Evolutionary conservation across 495 filamentous ascomycete species (phyloP), one percentile per base, ranked within the genome.

Genomic region (Aspergillus funiculosus): DNA sequence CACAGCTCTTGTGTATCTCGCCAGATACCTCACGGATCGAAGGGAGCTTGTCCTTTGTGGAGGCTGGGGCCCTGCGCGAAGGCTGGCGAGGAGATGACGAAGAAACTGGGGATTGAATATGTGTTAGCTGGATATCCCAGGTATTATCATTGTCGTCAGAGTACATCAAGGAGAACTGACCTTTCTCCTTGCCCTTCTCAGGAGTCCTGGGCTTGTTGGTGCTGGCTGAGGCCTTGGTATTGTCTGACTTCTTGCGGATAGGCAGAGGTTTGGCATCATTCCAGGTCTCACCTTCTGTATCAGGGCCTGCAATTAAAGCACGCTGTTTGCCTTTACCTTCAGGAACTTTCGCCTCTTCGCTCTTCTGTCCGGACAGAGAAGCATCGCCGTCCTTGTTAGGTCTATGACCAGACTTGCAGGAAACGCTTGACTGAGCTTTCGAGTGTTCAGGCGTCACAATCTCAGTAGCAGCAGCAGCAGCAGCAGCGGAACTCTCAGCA

Each of bases 11-110:
- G 2, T 26, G 15, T 2, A 4, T 9, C 5, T 43, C 50, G 3
- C 20, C 11, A 8, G 38, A 20, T 5, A 24, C 34, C 42, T 57
- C 46, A 2, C 26, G 19, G 9, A 50, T 48, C 6, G 39, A 18
- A 3, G 54, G 28, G 3, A 51, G 39, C 29, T 48, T 46, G 4
- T 43, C 32, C 32, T 31, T 50, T 17, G 17, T 30, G 18, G 46
- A 25, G 7, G 17, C 24, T 11, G 38, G 22, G n/a, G 5, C 15
- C 25, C 39, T 51, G 39, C 18, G 31, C 18, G 14, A 30, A 35
- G 11, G 13, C 29, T 41, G 38, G 1, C 5, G 6, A 25, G 39
- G 27, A 13, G 34, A 30, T 11, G 39, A 31, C 5, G 37, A 22
- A 11, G 25, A 22, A 2, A 31, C 1, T 34, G 4, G 19, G 15